Percentiles rank a stretch among this genome's conserved stretches.
phyloP scores from a whole-genome alignment of 2,329 filamentous ascomycete species.

The Sphaerulina musiva region DNA sequence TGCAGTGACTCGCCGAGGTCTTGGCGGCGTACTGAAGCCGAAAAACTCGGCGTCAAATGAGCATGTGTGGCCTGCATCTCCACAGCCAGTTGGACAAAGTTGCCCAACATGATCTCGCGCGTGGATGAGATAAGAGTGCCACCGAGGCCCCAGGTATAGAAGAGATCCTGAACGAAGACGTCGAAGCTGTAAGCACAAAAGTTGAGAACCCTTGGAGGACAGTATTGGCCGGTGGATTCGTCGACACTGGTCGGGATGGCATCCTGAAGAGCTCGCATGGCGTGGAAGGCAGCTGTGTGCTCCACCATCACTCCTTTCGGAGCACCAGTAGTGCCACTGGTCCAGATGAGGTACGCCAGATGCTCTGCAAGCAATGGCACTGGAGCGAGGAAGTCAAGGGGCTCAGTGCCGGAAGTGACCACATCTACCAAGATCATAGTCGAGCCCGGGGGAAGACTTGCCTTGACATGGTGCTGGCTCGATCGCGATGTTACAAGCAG shows the following conservation, averaged over 20 bases:
- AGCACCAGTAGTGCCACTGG: conserved; percentile 16
- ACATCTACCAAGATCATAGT: neutral
- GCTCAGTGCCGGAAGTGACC: neutral
- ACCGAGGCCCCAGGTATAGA: neutral
- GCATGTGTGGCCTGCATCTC: neutral
- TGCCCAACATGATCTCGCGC: conserved; percentile 3
- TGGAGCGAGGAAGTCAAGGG: neutral
- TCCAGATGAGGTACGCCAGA: conserved; percentile 17
- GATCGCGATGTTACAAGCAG: neutral
- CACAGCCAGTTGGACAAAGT: neutral
- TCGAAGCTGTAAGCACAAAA: neutral
- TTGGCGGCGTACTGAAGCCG: neutral
- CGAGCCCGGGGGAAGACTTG: neutral
- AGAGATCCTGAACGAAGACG: conserved; percentile 4
- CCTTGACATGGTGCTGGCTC: neutral
- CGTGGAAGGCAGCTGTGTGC: conserved; percentile 3
- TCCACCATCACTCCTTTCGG: conserved; percentile 20
- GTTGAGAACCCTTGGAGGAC: neutral
- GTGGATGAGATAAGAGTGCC: conserved; percentile 4
- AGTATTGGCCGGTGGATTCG: neutral
- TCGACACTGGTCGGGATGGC: neutral
- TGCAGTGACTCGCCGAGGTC: neutral
- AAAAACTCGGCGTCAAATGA: neutral
- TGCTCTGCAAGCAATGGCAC: neutral
- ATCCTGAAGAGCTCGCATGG: neutral